A percentile compares a stretch with the other conserved stretches of the same genome.
These are phyloP conservation scores for Chytriomyces confervae DNA, from an alignment of 192 early-diverging fungal species.

Conservation along the genomic window DNA sequence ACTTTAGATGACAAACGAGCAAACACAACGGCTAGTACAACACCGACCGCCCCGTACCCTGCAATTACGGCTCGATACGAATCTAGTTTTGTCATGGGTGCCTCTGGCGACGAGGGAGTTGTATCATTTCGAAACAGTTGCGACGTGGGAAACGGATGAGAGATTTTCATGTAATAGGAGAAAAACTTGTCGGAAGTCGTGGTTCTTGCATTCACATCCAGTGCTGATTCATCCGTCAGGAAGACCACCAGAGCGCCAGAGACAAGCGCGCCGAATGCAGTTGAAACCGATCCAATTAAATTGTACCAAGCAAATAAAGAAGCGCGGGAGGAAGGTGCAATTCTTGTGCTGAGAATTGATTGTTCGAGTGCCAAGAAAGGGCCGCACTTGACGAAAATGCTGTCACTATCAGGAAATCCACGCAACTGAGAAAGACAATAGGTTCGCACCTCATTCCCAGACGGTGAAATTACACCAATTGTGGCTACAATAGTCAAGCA, in stretches of 20 bases:
- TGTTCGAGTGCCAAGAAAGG: conserved; percentile 37
- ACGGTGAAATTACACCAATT: conserved; percentile 29
- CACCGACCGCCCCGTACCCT: conserved; percentile 20
- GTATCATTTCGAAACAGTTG: not conserved
- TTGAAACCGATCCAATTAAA: conserved; percentile 26
- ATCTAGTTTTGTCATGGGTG: conserved; percentile 13
- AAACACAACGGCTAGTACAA: conserved; percentile 26
- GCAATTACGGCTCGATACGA: conserved; percentile 29
- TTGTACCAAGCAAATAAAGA: conserved; percentile 31
- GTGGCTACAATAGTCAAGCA: conserved; percentile 16
- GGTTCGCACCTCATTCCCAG: conserved; percentile 20
- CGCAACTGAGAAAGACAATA: not conserved
- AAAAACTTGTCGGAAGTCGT: not conserved
- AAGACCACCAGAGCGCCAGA: conserved; percentile 17
- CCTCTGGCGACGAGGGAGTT: not conserved
- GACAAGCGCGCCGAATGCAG: conserved; percentile 28
- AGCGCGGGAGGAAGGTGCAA: conserved; percentile 9
- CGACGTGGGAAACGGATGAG: not conserved
- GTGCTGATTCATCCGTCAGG: not conserved
- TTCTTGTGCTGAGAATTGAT: conserved; percentile 25
- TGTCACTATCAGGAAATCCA: too few relatives aligned
- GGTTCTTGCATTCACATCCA: not conserved
- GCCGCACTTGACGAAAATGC: not conserved
- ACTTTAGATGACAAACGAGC: not conserved
- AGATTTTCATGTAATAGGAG: too few relatives aligned